These are phyloP conservation scores for Trichoderma gracile DNA, from an alignment of 2,329 filamentous ascomycete genomes.

Conservation along the genomic window DNA sequence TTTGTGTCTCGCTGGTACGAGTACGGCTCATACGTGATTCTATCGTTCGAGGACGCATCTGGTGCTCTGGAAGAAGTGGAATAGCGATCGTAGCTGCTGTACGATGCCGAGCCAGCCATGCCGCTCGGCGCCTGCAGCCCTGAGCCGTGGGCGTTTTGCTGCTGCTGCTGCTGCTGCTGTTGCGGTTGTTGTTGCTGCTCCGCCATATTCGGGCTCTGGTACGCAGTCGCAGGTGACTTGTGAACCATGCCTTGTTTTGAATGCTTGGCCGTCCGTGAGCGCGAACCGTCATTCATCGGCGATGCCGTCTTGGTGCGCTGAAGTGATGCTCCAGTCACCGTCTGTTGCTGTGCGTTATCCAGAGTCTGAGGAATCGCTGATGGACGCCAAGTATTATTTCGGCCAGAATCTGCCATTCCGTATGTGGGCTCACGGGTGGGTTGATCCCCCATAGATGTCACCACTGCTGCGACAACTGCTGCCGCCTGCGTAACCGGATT, in stretches of 20 bases:
- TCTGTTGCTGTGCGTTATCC: conserved; percentile 32
- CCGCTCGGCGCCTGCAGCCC: background rate
- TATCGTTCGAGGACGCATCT: conserved; percentile 23
- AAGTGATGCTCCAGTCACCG: conserved; percentile 29
- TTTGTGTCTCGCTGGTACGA: conserved; percentile 33
- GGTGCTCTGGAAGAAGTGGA: conserved; percentile 20
- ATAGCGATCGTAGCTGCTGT: conserved; percentile 31
- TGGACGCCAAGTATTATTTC: conserved; percentile 10
- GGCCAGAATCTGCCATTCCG: background rate
- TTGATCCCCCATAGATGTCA: conserved; percentile 17
- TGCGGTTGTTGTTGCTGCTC: background rate
- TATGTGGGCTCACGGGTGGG: conserved; percentile 6
- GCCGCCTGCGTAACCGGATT: conserved; percentile 21
- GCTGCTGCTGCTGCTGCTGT: background rate
- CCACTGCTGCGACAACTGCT: conserved; percentile 6
- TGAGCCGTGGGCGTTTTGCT: background rate
- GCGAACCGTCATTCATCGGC: conserved; percentile 34
- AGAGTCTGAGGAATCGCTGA: conserved; percentile 27
- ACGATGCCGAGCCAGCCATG: conserved; percentile 25
- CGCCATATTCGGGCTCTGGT: conserved; percentile 18
- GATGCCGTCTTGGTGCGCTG: conserved; percentile 37
- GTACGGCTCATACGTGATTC: conserved; percentile 39
- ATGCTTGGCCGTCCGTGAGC: conserved; percentile 40
- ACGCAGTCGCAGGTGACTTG: conserved; percentile 26
- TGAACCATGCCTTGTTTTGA: conserved; percentile 36